Evolutionary conservation across 805 yeast species (phyloP).

Genomic region (Candida namnaoensis): DNA sequence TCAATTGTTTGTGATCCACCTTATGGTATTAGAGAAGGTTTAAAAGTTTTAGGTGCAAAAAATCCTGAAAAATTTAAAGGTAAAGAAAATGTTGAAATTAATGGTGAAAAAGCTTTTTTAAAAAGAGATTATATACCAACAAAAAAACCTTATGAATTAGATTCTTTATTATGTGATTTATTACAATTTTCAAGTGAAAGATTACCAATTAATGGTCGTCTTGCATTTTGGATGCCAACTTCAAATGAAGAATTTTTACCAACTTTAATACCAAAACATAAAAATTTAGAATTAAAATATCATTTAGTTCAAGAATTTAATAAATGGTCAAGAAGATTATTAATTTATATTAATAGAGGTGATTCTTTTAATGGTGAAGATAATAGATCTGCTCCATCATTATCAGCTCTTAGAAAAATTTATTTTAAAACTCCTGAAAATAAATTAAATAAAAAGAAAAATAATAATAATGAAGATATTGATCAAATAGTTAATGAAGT

Average conservation of each 20-base stretch:
- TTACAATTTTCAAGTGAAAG: constrained; percentile 64
- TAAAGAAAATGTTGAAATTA: constrained; percentile 63
- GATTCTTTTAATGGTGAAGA: constrained; percentile 42
- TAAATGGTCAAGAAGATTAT: constrained; percentile 85
- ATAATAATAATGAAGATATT: constrained; percentile 1
- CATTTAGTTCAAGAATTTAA: constrained; percentile 82
- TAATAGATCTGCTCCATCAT: constrained; percentile 20
- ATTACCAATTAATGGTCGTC: constrained; percentile 66
- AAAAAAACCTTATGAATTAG: constrained; percentile 81
- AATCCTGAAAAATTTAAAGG: constrained; percentile 62
- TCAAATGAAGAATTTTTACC: constrained; percentile 77
- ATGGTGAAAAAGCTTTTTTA: constrained; percentile 70
- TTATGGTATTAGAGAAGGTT: constrained; percentile 93
- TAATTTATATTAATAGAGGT: constrained; percentile 70
- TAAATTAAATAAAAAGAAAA: no score
- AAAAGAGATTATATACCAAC: constrained; percentile 86
- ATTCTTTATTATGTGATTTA: constrained; percentile 68
- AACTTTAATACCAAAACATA: constrained; percentile 72
- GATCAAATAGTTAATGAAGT: constrained; percentile 1
- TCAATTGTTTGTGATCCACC: constrained; percentile 95
- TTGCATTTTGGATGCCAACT: constrained; percentile 97
- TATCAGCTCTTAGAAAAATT: constrained; percentile 18
- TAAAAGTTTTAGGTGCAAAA: constrained; percentile 84
- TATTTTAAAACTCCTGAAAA: constrained; percentile 7
- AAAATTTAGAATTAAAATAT: constrained; percentile 58